Evolutionary conservation across 345 rosid genomes (phyloP), one percentile per base, ranked within the genome.

Genomic region (Lepidium africanum): DNA sequence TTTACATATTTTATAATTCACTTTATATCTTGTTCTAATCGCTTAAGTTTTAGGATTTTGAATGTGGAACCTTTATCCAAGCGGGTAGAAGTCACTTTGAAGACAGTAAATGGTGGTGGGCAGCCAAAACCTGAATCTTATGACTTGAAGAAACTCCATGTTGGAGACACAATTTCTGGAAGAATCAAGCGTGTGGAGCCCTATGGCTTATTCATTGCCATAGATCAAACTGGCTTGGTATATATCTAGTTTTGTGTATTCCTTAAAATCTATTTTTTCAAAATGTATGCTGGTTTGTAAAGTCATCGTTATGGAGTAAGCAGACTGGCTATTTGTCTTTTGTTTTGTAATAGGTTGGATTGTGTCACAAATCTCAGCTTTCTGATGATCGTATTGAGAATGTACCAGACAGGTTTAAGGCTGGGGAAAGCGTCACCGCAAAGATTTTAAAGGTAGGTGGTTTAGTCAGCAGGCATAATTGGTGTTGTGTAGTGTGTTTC

Each of bases 1-100:
- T 48, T 9, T 10, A 21, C 38, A 63, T 25, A 19, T 35, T 67
- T n/a, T 16, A 30, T 54, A 40, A n/a, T 27, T 49, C 7, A 27
- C 36, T 46, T 64, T 23, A 43, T 55, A 37, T 12, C 25, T 65
- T 64, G 63, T 46, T 43, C 81, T 83, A 57, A 82, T 40, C 43
- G 51, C 59, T 47, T 65, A 43, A 60, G 21, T 79, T 78, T 10
- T 83, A 94, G 99, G 90, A 87, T 94, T 41, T 72, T 88, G 69
- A 67, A 83, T 25, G 95, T 91, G 61, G 99, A 94, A 77, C 88
- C 92, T 43, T 76, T 86, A 64, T 87, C 96, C 48, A 81, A 82
- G 77, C 83, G 99, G 57, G 80, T 94, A 50, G 99, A 88, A 83
- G 91, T 91, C 80, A 91, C 92, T 57, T 69, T 94, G 76, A 94